Evolutionary conservation across 31 red algal genomes (phyloP), one percentile per base, ranked within the genome.

Genomic region (Pterothamnion heteromorphum): DNA sequence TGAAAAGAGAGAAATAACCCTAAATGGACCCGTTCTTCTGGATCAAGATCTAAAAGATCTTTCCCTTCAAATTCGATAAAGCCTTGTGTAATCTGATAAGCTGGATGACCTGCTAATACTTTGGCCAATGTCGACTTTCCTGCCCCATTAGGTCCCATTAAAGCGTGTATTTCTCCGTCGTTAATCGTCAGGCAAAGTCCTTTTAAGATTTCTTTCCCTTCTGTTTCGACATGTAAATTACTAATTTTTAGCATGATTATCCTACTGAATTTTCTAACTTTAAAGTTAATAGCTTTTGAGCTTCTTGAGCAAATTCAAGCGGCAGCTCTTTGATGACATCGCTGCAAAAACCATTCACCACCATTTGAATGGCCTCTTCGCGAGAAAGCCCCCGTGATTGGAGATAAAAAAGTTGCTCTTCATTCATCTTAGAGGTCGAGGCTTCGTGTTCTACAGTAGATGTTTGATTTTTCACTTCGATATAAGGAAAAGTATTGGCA

Each of bases 61-160:
- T 88, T 5, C 20, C 14, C 26, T 14, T 88, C 36, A 88, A 88
- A 88, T 18, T 30, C 33, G 33, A 88, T 88, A 5, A 64, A 64
- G 4, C 85, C 85, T 44, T 43, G 26, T n/a, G 20, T 88, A 4
- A 88, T 26, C 36, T 14, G 4, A 58, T 88, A 88, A 64, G 20
- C 33, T n/a, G 85, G 85, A 57, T 88, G 85, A 44, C 85, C 85
- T 4, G 85, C 85, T 64, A 93, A 88, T 2, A 93, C 80, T 35
- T 88, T 93, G 2, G 80, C 80, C 0, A 93, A 21, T 35, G 92
- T 93, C 74, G 83, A 88, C 38, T 93, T 93, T 43, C 92, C 92
- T 74, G 44, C 31, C n/a, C 89, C 89, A 36, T 43, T 71, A 21
- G 89, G 89, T 20, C 89, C 89, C 9, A 43, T 71, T 4, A 91